Base-by-base conservation (phyloP, 352 stramenopile species). In the Albugo candida region DNA sequence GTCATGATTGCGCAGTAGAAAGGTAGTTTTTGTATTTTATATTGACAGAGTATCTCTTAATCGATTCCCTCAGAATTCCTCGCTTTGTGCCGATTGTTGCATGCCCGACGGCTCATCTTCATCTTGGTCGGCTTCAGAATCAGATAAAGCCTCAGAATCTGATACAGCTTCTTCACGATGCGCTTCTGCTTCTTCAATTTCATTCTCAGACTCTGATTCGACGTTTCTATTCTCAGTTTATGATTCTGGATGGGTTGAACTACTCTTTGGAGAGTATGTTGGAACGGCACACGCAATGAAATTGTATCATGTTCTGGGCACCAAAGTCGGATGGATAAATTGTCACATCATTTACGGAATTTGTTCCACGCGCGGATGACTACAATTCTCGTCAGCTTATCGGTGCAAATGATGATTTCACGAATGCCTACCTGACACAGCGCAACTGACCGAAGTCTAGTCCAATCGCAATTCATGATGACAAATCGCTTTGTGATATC, bases 1-100 rank as follows among this genome's bases (percentile, higher is more conserved):
- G 89, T 92, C 11, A 93, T 87, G 16, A 98, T 69, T 5, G 93
- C 95, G 71, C 98, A 98, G 58, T 97, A 98, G 64, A 98, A 99
- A 53, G 91, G 86, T 34, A 99, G 69, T 62, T 97, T 97, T 49
- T 96, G 85, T 40, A 95, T 70, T 60, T 99, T 94, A 63, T 98
- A 98, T 34, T 81, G 79, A 46, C 93, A 79, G 35, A 99, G 64
- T 53, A 94, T 95, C 64, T 98, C 92, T 21, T 67, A 63, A 64
- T 98, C 86, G 54, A 97, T 97, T 17, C 83, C 67, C 36, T 85
- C 67, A 11, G 11, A 73, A 64, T 41, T 64, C 60, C 46, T 65
- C 67, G 11, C 67, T 54, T 0, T 54, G 77, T 40, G 77, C 73
- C 40, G 52, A 74, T 51, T 73, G 71, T 60, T 74, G 83, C 13